Evolutionary conservation across 2,329 filamentous ascomycete genomes (phyloP).

Genomic region (Ophiocordyceps camponoti-saundersi): DNA sequence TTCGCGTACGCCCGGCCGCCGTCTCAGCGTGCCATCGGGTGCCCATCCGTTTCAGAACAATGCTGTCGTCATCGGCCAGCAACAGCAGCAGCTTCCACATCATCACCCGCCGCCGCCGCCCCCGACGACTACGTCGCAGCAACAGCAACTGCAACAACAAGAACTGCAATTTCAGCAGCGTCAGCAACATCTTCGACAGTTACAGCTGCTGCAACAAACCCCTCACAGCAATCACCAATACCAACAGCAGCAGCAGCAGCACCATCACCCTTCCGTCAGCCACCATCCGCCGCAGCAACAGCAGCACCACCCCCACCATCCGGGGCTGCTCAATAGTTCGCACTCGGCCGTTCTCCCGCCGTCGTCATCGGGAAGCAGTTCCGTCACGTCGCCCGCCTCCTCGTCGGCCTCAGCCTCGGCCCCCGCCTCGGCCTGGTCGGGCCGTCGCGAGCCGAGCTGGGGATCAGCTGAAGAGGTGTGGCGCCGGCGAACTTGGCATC

Average conservation of each 20-base stretch:
- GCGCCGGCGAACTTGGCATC: conserved; percentile 82
- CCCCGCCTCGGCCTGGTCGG: conserved; percentile 23
- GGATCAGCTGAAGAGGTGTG: conserved; percentile 55
- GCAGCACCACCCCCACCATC: conserved; percentile 13
- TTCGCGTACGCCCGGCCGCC: conserved; percentile 49
- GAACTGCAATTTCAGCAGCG: not conserved
- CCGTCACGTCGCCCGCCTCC: conserved; percentile 44
- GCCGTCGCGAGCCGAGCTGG: conserved; percentile 44
- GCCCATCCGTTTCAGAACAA: conserved; percentile 51
- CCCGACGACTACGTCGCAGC: not conserved
- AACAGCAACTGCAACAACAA: not conserved
- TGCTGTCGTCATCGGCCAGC: conserved; percentile 19
- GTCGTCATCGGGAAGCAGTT: conserved; percentile 36
- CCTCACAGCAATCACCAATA: not conserved
- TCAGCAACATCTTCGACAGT: not conserved
- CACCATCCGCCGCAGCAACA: not conserved
- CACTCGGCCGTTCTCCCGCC: conserved; percentile 36
- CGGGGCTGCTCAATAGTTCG: conserved; percentile 37
- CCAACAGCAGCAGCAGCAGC: not conserved
- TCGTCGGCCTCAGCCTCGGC: conserved; percentile 15
- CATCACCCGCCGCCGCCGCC: conserved; percentile 20
- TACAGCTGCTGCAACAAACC: not conserved
- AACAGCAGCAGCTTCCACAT: not conserved
- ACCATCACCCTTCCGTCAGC: not conserved
- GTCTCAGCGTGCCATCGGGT: conserved; percentile 67